Percentiles rank a stretch among this genome's conserved stretches.
phyloP scores from a whole-genome alignment of 2,329 filamentous ascomycete genomes.

The Phialemoniopsis sp. region DNA sequence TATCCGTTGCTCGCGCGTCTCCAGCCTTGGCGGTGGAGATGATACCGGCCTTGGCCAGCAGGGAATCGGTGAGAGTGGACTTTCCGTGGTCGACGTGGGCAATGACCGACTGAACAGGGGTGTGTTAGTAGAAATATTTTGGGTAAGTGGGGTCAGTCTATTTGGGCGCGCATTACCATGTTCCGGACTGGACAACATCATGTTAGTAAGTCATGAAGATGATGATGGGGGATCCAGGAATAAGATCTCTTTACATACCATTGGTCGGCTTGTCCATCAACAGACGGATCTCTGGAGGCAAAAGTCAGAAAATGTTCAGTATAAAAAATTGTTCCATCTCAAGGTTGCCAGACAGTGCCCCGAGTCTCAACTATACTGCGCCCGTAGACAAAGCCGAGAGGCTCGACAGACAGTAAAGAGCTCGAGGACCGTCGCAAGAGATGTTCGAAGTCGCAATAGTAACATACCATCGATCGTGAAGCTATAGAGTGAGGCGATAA shows the following conservation, averaged over 20 bases:
- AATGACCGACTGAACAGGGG: slow-evolving; percentile 82
- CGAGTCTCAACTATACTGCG: too few relatives aligned
- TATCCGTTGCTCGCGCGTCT: slow-evolving; percentile 94
- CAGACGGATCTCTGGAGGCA: too few relatives aligned
- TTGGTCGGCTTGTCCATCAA: slow-evolving; percentile 77
- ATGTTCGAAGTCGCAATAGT: neutral
- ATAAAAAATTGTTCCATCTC: too few relatives aligned
- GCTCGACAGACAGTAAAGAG: too few relatives aligned
- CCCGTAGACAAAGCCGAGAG: too few relatives aligned
- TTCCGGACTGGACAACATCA: slow-evolving; percentile 10
- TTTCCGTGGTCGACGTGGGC: slow-evolving; percentile 99
- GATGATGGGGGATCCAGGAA: too few relatives aligned
- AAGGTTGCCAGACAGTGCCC: too few relatives aligned
- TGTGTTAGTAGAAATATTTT: neutral
- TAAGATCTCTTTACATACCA: slow-evolving; percentile 61
- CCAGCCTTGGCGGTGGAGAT: slow-evolving; percentile 97
- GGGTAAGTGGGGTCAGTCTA: neutral
- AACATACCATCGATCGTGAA: slow-evolving; percentile 90
- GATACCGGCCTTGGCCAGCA: slow-evolving; percentile 98
- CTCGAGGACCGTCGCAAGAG: neutral
- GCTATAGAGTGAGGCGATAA: slow-evolving; percentile 44
- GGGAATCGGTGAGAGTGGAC: slow-evolving; percentile 98
- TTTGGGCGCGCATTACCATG: slow-evolving; percentile 6
- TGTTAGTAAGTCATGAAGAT: neutral
- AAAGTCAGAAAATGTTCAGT: too few relatives aligned